Evolutionary conservation across 2,329 filamentous ascomycete genomes (phyloP).

Genomic region (Monilinia vaccinii-corymbosi): DNA sequence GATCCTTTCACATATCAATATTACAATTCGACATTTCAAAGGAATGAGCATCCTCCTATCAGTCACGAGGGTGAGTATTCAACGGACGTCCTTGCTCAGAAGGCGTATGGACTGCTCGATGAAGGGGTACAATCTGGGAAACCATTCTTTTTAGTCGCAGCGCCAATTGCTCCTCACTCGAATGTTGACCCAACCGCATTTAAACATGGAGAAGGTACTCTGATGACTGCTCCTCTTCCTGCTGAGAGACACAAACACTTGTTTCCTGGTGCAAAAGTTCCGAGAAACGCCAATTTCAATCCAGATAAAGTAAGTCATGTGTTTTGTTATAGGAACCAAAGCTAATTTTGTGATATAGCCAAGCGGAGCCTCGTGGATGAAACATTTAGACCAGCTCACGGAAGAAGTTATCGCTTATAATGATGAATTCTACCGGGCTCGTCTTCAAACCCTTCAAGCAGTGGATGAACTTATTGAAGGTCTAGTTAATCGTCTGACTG

Average conservation of each 20-base stretch:
- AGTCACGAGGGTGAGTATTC: constrained; percentile 40
- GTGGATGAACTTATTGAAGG: constrained; percentile 47
- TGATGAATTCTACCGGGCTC: constrained; percentile 43
- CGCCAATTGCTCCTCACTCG: constrained; percentile 58
- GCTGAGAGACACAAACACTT: constrained; percentile 52
- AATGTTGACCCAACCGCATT: constrained; percentile 31
- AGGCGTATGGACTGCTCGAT: constrained; percentile 51
- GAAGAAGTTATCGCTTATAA: constrained; percentile 37
- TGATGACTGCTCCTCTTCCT: constrained; percentile 44
- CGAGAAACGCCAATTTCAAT: constrained; percentile 58
- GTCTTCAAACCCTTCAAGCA: constrained; percentile 43
- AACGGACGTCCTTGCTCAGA: constrained; percentile 50
- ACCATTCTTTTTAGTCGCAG: constrained; percentile 60
- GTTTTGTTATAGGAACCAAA: background rate
- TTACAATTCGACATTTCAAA: constrained; percentile 54
- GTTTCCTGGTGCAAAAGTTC: constrained; percentile 50
- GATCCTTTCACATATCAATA: constrained; percentile 63
- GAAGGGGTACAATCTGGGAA: constrained; percentile 44
- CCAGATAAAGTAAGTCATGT: constrained; percentile 41
- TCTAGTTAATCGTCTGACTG: constrained; percentile 36
- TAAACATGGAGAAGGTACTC: constrained; percentile 2
- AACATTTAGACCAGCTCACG: constrained; percentile 34
- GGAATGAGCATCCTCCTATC: constrained; percentile 46
- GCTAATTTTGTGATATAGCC: constrained; percentile 23
- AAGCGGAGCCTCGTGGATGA: constrained; percentile 41